Percentiles rank a stretch among this genome's conserved stretches.
Conservation (phyloP, 306 rosid genomes). For the Ammopiptanthus mongolicus region DNA sequence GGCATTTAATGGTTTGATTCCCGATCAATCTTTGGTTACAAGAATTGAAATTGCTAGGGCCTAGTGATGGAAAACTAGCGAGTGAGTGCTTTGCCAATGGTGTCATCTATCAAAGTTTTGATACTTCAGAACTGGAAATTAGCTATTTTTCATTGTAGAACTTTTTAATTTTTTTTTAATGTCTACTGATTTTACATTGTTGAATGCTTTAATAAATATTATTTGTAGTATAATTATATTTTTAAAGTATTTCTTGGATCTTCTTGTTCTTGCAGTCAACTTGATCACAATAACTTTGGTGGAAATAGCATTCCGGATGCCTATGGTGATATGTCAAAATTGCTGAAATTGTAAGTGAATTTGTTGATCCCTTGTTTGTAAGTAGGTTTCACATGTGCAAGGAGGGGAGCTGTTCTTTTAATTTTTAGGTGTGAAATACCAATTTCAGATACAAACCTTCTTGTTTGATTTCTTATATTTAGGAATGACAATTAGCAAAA, state of each 20-base stretch:
- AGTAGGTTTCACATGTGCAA: slow-evolving; percentile 8
- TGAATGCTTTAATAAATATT: neutral
- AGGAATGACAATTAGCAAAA: neutral
- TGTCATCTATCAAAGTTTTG: neutral
- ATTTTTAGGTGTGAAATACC: neutral
- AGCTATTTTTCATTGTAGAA: neutral
- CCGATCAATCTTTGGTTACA: neutral
- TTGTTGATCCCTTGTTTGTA: neutral
- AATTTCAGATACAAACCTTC: neutral
- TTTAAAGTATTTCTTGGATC: slow-evolving; percentile 2
- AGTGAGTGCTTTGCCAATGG: neutral
- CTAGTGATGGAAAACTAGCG: neutral
- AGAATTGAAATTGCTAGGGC: neutral
- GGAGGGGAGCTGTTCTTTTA: neutral
- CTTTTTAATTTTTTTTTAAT: neutral
- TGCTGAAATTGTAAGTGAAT: slow-evolving; percentile 74
- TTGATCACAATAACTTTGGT: slow-evolving; percentile 79
- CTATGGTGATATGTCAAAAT: slow-evolving; percentile 47
- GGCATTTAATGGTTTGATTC: slow-evolving; percentile 1
- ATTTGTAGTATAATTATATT: neutral
- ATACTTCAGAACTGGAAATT: neutral
- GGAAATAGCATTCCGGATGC: slow-evolving; percentile 64
- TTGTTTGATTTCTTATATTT: neutral
- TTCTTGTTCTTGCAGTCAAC: slow-evolving; percentile 65
- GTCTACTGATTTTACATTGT: neutral